Percentiles rank a stretch among this genome's conserved stretches.
These are phyloP conservation scores for Saturnispora sanitii DNA, from an alignment of 805 yeast species.

Conservation along the genomic window DNA sequence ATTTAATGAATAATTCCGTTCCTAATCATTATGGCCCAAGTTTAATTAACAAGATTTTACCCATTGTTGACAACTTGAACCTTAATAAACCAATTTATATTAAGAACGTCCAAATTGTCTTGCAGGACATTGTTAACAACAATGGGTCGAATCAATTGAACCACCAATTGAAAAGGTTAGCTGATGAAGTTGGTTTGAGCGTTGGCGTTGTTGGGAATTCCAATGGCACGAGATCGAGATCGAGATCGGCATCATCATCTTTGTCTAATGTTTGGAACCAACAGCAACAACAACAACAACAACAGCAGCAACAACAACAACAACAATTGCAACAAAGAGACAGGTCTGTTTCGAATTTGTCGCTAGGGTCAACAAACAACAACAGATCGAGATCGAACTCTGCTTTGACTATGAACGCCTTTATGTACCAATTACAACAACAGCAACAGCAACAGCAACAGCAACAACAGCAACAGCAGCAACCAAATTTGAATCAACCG, in stretches of 20 bases:
- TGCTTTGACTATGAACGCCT: slow-evolving; percentile 1
- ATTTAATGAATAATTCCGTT: not conserved
- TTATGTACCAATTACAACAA: slow-evolving; percentile 13
- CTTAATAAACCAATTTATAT: slow-evolving; percentile 45
- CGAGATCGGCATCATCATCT: not conserved
- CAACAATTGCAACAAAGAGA: slow-evolving; percentile 8
- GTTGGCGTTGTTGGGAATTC: not conserved
- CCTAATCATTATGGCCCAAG: slow-evolving; percentile 41
- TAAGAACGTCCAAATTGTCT: slow-evolving; percentile 50
- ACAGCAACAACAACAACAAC: not conserved
- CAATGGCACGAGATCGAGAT: not conserved
- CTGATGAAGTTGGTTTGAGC: slow-evolving; percentile 83
- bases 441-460: slow-evolving; percentile 7
- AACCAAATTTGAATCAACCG: not conserved
- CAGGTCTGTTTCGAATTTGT: slow-evolving; percentile 6
- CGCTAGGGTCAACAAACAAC: not conserved
- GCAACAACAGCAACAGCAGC: not conserved
- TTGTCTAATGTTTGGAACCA: slow-evolving; percentile 5
- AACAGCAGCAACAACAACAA: not conserved
- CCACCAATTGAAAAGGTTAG: slow-evolving; percentile 69
- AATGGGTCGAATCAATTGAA: slow-evolving; percentile 54
- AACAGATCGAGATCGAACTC: slow-evolving; percentile 8
- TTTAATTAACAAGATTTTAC: slow-evolving; percentile 68
- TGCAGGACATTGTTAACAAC: slow-evolving; percentile 44
- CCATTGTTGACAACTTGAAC: slow-evolving; percentile 60